Evolutionary conservation across 768 basidiomycete genomes (phyloP), one percentile per base, ranked within the genome.

Genomic region (Suillus weaverae): DNA sequence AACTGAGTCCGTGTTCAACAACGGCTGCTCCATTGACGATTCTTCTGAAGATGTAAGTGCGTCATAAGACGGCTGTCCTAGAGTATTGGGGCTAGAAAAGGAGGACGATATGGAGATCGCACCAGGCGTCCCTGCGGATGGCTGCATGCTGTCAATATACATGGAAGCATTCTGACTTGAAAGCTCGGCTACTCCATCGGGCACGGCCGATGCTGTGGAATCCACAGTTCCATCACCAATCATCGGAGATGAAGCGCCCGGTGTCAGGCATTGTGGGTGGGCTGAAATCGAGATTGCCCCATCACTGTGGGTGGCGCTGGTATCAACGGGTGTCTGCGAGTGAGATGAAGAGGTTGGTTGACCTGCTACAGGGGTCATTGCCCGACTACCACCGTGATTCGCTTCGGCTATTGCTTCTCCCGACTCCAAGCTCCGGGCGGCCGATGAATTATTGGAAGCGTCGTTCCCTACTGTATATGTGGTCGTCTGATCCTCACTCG

Each of bases 31-130:
- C 66, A 61, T 55, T 26, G 57, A 43, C 9, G 80, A 82, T 56
- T 82, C 82, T 5, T 80, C 80, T 35, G 83, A 81, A 60, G 84
- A 84, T 46, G 79, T 80, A 44, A 83, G 73, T 55, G 76, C 72
- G 62, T 80, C 81, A 69, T 83, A 85, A 63, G 76, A 72, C 55
- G 60, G 62, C 38, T 66, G 68, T 61, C 66, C 69, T 69, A 68
- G 63, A 64, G 64, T 63, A 66, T 72, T 67, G 57, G 65, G 60
- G 63, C 71, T 71, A 53, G 70, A 71, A 51, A 71, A 65, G 35
- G 74, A 77, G 5, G 74, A 73, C 59, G 75, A 63, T 65, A 74
- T 66, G 36, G 74, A 71, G 60, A 67, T 51, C 39, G 66, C 68
- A 67, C 65, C 63, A 70, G 67, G 65, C 67, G 69, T 69, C 61